Evolutionary conservation across 1,284 basidiomycete genomes (phyloP).

Genomic region (Leccinum idahoense): DNA sequence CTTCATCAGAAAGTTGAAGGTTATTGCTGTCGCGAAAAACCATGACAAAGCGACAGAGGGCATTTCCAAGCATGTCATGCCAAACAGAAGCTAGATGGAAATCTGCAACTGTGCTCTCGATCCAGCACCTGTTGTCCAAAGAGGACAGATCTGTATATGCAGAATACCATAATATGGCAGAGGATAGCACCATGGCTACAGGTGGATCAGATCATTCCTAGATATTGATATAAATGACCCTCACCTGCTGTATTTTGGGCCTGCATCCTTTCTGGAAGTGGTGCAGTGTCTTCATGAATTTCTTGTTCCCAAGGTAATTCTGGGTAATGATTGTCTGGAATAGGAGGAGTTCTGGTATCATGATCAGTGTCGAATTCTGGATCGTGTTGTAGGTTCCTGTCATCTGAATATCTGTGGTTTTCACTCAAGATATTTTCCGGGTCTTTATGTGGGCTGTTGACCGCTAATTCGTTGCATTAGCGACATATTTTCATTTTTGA

Average conservation of each 20-base stretch:
- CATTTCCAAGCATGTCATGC: not conserved
- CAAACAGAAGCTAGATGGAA: constrained; percentile 5
- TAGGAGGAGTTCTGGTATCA: not conserved
- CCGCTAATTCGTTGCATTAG: too few relatives aligned
- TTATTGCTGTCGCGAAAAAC: not conserved
- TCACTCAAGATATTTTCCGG: too few relatives aligned
- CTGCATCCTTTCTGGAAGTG: not conserved
- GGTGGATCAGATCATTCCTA: too few relatives aligned
- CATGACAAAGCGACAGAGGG: not conserved
- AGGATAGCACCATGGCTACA: too few relatives aligned
- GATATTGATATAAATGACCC: not conserved
- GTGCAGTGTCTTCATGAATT: not conserved
- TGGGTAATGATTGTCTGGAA: not conserved
- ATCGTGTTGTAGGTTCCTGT: too few relatives aligned
- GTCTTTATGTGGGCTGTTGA: too few relatives aligned
- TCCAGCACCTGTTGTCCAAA: not conserved
- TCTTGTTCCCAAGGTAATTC: not conserved
- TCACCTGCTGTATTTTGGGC: not conserved
- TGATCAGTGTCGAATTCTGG: too few relatives aligned
- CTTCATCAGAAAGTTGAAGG: not conserved
- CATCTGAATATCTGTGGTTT: too few relatives aligned
- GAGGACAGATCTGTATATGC: not conserved
- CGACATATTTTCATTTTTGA: too few relatives aligned
- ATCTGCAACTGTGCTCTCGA: not conserved
- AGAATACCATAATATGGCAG: too few relatives aligned